Evolutionary conservation across 257 asterid genomes (phyloP).

Genomic region (Primulina eburnea): DNA sequence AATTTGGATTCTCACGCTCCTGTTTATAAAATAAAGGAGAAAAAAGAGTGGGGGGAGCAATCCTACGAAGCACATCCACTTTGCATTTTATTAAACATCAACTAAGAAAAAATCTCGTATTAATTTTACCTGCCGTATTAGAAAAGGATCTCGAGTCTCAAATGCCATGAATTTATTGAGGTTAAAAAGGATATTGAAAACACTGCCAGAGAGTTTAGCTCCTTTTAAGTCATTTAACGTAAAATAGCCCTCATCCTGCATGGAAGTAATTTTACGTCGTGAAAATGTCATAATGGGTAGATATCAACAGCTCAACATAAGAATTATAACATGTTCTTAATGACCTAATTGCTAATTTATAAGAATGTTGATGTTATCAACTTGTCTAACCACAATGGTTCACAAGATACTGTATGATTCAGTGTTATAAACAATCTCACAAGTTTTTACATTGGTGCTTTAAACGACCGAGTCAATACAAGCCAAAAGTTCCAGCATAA

Average conservation of each 20-base stretch:
- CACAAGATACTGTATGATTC: slow-evolving; percentile 18
- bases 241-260: slow-evolving; percentile 83
- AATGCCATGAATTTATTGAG: slow-evolving; percentile 99
- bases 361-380: background rate
- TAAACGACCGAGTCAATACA: slow-evolving; percentile 12
- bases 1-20: slow-evolving; percentile 98
- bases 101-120: slow-evolving; percentile 2
- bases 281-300: slow-evolving; percentile 10
- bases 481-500: slow-evolving; percentile 18
- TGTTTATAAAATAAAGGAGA: slow-evolving; percentile 32
- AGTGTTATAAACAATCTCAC: slow-evolving; percentile 19
- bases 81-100: slow-evolving; percentile 8
- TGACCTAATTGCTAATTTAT: background rate
- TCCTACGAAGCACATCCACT: slow-evolving; percentile 8
- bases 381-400: slow-evolving; percentile 5
- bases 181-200: slow-evolving; percentile 90
- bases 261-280: slow-evolving; percentile 24
- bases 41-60: slow-evolving; percentile 17
- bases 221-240: slow-evolving; percentile 84
- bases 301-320: background rate
- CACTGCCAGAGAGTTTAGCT: slow-evolving; percentile 84
- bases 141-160: slow-evolving; percentile 98
- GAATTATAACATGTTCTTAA: background rate
- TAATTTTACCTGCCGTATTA: slow-evolving; percentile 85
- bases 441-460: slow-evolving; percentile 1